Conservation (phyloP, 768 basidiomycete species). For the Auriscalpium vulgare region DNA sequence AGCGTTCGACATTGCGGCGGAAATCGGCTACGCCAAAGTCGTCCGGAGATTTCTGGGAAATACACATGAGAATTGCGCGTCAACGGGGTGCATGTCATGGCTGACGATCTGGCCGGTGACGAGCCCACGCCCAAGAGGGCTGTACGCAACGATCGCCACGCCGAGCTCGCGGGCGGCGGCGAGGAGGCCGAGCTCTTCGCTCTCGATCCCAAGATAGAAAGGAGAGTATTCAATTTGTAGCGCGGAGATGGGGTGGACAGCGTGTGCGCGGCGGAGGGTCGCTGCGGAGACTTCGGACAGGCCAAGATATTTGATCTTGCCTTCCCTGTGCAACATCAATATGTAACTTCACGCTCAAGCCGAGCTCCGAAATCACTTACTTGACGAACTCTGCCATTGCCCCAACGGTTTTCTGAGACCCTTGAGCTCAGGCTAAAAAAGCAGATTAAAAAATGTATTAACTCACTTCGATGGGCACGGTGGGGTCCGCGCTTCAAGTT, state of each 20-base stretch:
- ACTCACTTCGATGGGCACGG: slow-evolving; percentile 19
- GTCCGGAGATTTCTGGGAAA: slow-evolving; percentile 18
- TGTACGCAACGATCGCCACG: slow-evolving; percentile 27
- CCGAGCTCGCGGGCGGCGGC: slow-evolving; percentile 25
- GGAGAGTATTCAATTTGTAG: slow-evolving; percentile 27
- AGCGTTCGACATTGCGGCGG: slow-evolving; percentile 25
- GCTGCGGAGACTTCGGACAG: slow-evolving; percentile 28
- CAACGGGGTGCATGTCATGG: background rate
- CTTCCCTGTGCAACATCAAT: slow-evolving; percentile 17
- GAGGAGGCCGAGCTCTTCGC: slow-evolving; percentile 17
- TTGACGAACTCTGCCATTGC: slow-evolving; percentile 21
- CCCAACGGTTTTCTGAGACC: slow-evolving; percentile 10
- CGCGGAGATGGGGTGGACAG: slow-evolving; percentile 25
- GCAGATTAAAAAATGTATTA: background rate
- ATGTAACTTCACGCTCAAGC: background rate
- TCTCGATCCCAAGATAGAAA: slow-evolving; percentile 24
- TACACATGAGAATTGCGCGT: background rate
- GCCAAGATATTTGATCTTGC: slow-evolving; percentile 30
- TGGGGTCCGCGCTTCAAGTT: slow-evolving; percentile 13
- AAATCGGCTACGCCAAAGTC: slow-evolving; percentile 13
- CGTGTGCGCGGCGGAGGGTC: slow-evolving; percentile 27
- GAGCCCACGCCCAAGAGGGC: slow-evolving; percentile 26
- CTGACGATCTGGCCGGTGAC: slow-evolving; percentile 22
- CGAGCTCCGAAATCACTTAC: slow-evolving; percentile 3
- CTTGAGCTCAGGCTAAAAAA: background rate